Conservation (phyloP, 2,329 filamentous ascomycete genomes). For the Trichoderma atroviride region DNA sequence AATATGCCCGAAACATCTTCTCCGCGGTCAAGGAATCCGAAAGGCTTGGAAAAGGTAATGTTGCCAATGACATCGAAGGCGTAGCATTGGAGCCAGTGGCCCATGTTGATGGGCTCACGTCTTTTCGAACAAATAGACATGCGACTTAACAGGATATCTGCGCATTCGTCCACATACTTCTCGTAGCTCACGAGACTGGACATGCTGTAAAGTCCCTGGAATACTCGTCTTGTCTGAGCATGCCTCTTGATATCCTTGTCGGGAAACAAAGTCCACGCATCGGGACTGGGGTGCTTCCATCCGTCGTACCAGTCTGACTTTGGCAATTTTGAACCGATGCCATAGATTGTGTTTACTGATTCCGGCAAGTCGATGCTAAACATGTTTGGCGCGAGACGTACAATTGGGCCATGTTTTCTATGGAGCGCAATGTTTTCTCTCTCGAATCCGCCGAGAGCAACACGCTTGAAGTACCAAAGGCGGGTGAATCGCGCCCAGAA, state of each 20-base stretch:
- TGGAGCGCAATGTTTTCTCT: slow-evolving; percentile 46
- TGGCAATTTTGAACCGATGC: slow-evolving; percentile 39
- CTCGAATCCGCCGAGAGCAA: slow-evolving; percentile 44
- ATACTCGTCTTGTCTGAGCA: slow-evolving; percentile 42
- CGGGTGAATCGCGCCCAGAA: slow-evolving; percentile 48
- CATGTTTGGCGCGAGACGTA: slow-evolving; percentile 45
- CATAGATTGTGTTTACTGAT: slow-evolving; percentile 46
- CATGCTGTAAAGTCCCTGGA: slow-evolving; percentile 52
- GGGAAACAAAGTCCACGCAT: slow-evolving; percentile 37
- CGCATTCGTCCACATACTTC: slow-evolving; percentile 51
- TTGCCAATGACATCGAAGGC: slow-evolving; percentile 56
- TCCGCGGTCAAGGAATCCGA: slow-evolving; percentile 51
- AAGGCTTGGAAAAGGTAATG: slow-evolving; percentile 45
- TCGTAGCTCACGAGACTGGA: slow-evolving; percentile 53
- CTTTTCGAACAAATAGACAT: slow-evolving; percentile 41
- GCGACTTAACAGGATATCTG: slow-evolving; percentile 43
- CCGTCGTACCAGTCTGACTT: slow-evolving; percentile 36
- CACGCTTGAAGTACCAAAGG: slow-evolving; percentile 47
- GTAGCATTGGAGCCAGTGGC: slow-evolving; percentile 50
- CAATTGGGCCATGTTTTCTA: slow-evolving; percentile 43
- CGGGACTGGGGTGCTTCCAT: slow-evolving; percentile 32
- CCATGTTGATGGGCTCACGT: slow-evolving; percentile 41
- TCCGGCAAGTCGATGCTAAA: slow-evolving; percentile 45
- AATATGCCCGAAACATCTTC: slow-evolving; percentile 49
- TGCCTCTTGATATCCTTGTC: slow-evolving; percentile 40